A percentile compares a stretch with the other conserved stretches of the same genome.
phyloP scores from a whole-genome alignment of 441 rosid genomes.

The Arabidopsis hybrid region DNA sequence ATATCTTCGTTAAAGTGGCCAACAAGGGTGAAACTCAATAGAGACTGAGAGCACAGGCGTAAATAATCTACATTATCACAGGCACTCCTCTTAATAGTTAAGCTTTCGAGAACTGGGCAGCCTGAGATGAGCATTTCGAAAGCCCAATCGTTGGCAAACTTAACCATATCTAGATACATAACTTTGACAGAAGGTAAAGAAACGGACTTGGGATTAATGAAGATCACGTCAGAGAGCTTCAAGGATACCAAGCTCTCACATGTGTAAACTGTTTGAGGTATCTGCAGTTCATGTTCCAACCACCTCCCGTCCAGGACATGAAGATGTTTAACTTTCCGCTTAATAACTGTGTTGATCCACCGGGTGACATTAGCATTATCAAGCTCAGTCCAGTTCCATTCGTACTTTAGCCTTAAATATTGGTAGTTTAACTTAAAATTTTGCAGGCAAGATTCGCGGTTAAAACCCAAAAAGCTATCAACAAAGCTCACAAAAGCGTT shows the following conservation, averaged over 20 bases:
- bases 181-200: not conserved
- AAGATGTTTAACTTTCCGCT: too few relatives aligned
- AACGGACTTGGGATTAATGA: not conserved
- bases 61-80: not conserved
- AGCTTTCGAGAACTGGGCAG: constrained; percentile 12
- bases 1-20: not conserved
- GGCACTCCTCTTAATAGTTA: not conserved
- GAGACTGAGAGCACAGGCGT: constrained; percentile 10
- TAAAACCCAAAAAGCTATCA: not conserved
- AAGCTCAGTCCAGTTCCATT: too few relatives aligned
- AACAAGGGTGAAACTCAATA: not conserved
- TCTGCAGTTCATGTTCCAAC: too few relatives aligned
- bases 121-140: constrained; percentile 2
- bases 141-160: not conserved
- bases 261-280: too few relatives aligned
- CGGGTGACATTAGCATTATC: too few relatives aligned
- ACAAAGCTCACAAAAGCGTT: not conserved
- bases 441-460: too few relatives aligned
- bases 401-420: too few relatives aligned
- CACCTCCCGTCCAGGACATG: too few relatives aligned
- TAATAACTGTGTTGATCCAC: too few relatives aligned
- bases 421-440: too few relatives aligned
- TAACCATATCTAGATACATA: not conserved
- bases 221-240: too few relatives aligned
- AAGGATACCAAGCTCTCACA: too few relatives aligned